Evolutionary conservation across 2,329 filamentous ascomycete genomes (phyloP).

Genomic region (Grosmannia clavigera): DNA sequence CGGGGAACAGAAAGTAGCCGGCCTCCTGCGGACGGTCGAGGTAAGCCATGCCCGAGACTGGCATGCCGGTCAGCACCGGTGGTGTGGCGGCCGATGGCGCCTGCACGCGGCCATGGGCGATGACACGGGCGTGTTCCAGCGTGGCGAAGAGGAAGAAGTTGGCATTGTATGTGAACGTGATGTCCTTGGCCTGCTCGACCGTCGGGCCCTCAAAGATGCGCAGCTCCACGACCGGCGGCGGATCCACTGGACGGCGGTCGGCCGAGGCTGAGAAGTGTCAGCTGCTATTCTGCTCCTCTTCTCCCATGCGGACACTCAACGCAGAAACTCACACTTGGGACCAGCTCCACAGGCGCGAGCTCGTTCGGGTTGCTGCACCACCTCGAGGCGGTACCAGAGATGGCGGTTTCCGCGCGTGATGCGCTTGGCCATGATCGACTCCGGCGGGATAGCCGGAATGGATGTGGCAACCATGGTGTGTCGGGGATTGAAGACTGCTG

Average conservation of each 20-base stretch:
- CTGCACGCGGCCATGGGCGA: slow-evolving; percentile 68
- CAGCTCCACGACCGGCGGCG: slow-evolving; percentile 85
- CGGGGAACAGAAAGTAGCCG: slow-evolving; percentile 96
- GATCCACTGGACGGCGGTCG: slow-evolving; percentile 85
- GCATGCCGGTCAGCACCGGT: slow-evolving; percentile 84
- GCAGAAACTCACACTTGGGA: slow-evolving; percentile 65
- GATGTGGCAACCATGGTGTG: slow-evolving; percentile 6
- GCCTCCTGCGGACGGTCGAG: slow-evolving; percentile 69
- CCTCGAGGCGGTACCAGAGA: slow-evolving; percentile 69
- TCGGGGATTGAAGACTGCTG: too few relatives aligned
- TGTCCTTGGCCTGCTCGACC: slow-evolving; percentile 49
- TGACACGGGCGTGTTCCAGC: slow-evolving; percentile 70
- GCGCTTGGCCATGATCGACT: slow-evolving; percentile 26
- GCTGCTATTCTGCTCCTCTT: not conserved
- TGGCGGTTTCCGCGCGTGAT: slow-evolving; percentile 63
- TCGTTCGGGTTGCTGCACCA: slow-evolving; percentile 89
- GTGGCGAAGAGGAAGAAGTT: slow-evolving; percentile 97
- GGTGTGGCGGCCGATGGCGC: slow-evolving; percentile 54
- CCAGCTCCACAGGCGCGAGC: slow-evolving; percentile 91
- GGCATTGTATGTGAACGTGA: slow-evolving; percentile 86
- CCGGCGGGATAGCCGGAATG: slow-evolving; percentile 13
- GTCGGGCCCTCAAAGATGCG: slow-evolving; percentile 66
- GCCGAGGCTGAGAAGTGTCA: slow-evolving; percentile 48
- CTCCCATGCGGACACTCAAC: not conserved
- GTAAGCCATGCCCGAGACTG: slow-evolving; percentile 91